These are phyloP conservation scores for Candida fluviatilis DNA, from an alignment of 805 yeast species.

Conservation along the genomic window DNA sequence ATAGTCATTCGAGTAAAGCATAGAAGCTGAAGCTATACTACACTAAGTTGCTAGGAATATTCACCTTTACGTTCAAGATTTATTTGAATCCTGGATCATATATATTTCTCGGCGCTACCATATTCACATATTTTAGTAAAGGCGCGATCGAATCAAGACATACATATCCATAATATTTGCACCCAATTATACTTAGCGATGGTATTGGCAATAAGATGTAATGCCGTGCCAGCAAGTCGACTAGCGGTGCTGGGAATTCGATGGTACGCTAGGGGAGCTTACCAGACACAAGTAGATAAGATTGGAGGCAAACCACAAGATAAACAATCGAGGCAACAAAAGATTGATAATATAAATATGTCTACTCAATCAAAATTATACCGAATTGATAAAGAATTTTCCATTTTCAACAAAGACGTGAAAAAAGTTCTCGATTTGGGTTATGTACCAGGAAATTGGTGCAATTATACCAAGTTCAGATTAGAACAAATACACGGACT, in stretches of 20 bases:
- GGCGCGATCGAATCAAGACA: no score
- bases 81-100: no score
- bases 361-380: constrained; percentile 21
- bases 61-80: no score
- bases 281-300: constrained; percentile 2
- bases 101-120: no score
- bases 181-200: background rate
- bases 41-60: no score
- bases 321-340: constrained; percentile 20
- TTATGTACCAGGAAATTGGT: constrained; percentile 41
- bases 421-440: constrained; percentile 37
- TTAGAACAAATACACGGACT: constrained; percentile 25
- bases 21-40: no score
- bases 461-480: constrained; percentile 23
- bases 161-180: no score
- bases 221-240: background rate
- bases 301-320: background rate
- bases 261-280: background rate
- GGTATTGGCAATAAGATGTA: background rate
- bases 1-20: no score
- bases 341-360: constrained; percentile 20
- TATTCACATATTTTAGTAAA: no score
- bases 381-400: constrained; percentile 24
- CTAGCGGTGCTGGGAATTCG: background rate
- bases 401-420: constrained; percentile 21